Evolutionary conservation across 192 early-diverging fungal genomes (phyloP).

Genomic region (Lobosporangium transversale): DNA sequence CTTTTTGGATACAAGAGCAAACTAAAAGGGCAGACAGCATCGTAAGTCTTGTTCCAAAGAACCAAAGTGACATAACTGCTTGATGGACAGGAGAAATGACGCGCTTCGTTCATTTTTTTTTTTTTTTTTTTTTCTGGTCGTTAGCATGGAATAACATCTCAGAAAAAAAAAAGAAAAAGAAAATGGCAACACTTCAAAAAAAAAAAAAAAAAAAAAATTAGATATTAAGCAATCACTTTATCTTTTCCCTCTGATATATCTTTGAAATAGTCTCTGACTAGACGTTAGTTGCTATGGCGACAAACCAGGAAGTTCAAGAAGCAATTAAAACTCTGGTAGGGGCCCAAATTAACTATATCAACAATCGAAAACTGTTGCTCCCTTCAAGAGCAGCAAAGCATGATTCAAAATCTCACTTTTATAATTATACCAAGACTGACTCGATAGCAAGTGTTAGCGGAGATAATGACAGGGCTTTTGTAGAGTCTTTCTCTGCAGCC

Average conservation of each 20-base stretch:
- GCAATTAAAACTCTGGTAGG: slow-evolving; percentile 35
- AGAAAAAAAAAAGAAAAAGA: background rate
- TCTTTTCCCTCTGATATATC: background rate
- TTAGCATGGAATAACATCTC: no score
- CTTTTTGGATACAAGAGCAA: no score
- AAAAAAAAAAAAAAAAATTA: background rate
- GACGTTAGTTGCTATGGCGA: slow-evolving; percentile 11
- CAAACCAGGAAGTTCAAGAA: slow-evolving; percentile 31
- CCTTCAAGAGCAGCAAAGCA: background rate
- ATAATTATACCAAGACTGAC: background rate
- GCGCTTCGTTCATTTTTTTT: no score
- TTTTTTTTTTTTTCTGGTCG: no score
- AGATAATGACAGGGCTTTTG: slow-evolving; percentile 11
- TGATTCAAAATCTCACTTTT: no score
- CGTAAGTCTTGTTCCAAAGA: no score
- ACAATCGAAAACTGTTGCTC: background rate
- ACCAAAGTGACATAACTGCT: no score
- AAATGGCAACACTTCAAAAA: background rate
- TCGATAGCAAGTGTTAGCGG: background rate
- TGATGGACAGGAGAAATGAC: no score
- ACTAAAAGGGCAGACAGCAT: no score
- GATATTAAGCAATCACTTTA: no score
- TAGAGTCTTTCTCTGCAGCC: slow-evolving; percentile 17
- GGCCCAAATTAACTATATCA: background rate
- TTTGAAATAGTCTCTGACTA: no score